Conservation (phyloP, 2,329 filamentous ascomycete species). For the Aspergillus transmontanensis region DNA sequence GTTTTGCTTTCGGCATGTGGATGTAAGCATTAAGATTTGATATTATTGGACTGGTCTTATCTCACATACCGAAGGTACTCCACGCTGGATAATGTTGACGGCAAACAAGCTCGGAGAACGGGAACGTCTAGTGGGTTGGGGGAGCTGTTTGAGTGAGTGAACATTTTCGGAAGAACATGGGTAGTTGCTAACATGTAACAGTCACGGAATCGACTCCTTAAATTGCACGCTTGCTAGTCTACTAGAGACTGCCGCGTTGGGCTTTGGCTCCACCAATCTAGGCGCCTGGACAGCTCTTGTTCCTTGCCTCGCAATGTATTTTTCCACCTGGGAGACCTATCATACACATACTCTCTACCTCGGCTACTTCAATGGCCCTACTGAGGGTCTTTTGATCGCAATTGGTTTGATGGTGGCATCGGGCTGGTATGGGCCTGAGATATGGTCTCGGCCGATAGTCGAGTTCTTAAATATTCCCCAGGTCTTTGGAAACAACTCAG, state of each 20-base stretch:
- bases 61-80: conserved; percentile 62
- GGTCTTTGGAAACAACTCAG: conserved; percentile 69
- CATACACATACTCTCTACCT: conserved; percentile 97
- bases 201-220: conserved; percentile 93
- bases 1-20: conserved; percentile 93
- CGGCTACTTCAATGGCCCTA: conserved; percentile 95
- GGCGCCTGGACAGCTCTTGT: conserved; percentile 90
- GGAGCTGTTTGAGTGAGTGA: conserved; percentile 82
- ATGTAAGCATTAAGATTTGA: conserved; percentile 60
- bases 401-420: conserved; percentile 83
- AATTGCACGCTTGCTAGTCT: conserved; percentile 95
- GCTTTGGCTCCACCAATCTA: conserved; percentile 77
- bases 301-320: conserved; percentile 96
- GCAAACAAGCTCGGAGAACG: conserved; percentile 93
- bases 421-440: conserved; percentile 81
- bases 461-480: conserved; percentile 66
- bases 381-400: conserved; percentile 89
- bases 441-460: conserved; percentile 79
- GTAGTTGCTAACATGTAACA: conserved; percentile 34
- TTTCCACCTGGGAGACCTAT: conserved; percentile 99
- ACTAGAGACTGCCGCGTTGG: conserved; percentile 90
- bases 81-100: conserved; percentile 98
- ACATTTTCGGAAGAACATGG: conserved; percentile 11
- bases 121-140: conserved; percentile 93
- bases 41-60: background rate